phyloP scores from a whole-genome alignment of 1,139 yeast genomes.

The Meyerozyma sp. region DNA sequence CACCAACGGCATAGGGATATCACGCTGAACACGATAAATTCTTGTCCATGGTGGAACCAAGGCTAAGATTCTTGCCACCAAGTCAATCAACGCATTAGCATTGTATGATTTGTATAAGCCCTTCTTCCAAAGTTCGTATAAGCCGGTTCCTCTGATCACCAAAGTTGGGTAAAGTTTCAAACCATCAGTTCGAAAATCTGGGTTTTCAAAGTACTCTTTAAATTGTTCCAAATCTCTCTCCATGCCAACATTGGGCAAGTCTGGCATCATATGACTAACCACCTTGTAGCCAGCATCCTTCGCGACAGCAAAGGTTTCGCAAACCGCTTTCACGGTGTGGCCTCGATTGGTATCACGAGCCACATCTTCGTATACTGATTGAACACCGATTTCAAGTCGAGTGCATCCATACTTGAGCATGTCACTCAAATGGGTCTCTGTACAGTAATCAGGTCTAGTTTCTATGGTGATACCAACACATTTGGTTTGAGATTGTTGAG shows the following conservation, averaged over 20 bases:
- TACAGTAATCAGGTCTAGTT: slow-evolving; percentile 98
- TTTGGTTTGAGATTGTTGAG: slow-evolving; percentile 92
- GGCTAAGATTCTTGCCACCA: slow-evolving; percentile 92
- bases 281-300: slow-evolving; percentile 98
- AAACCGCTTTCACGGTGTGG: slow-evolving; percentile 92
- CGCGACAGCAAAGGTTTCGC: slow-evolving; percentile 92
- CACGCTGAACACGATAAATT: slow-evolving; percentile 96
- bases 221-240: slow-evolving; percentile 96
- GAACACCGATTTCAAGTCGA: slow-evolving; percentile 94
- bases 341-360: slow-evolving; percentile 98
- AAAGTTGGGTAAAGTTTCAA: slow-evolving; percentile 91
- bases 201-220: slow-evolving; percentile 93
- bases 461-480: slow-evolving; percentile 99
- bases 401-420: slow-evolving; percentile 97
- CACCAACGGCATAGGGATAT: slow-evolving; percentile 98
- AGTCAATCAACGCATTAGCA: slow-evolving; percentile 88
- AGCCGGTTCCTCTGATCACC: slow-evolving; percentile 95
- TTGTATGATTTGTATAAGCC: slow-evolving; percentile 92
- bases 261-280: slow-evolving; percentile 99
- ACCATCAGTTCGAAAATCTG: slow-evolving; percentile 96
- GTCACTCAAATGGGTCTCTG: slow-evolving; percentile 90
- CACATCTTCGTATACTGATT: slow-evolving; percentile 94
- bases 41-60: slow-evolving; percentile 99
- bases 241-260: slow-evolving; percentile 97
- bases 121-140: slow-evolving; percentile 95